These are phyloP conservation scores for Limonium bicolor DNA, from an alignment of 148 eudicot species.

Conservation along the genomic window DNA sequence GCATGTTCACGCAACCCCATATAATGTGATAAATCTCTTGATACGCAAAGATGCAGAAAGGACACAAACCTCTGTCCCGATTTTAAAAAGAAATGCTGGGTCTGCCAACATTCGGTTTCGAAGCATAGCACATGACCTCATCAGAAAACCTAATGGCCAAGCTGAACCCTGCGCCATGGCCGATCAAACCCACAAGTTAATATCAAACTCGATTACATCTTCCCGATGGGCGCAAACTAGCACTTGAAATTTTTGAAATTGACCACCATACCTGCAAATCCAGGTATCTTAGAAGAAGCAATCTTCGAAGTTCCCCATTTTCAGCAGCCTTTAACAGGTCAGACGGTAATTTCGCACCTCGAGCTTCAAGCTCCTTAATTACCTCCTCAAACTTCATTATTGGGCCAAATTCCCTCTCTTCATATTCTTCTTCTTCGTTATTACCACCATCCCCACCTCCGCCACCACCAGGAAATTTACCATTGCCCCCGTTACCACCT, in stretches of 20 bases:
- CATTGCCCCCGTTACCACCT: conserved; percentile 27
- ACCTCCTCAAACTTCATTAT: conserved; percentile 50
- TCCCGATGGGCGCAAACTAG: neutral
- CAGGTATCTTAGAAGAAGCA: conserved; percentile 31
- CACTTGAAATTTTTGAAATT: neutral
- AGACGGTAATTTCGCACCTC: conserved; percentile 33
- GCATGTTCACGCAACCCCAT: neutral
- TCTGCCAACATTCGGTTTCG: conserved; percentile 32
- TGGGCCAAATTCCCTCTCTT: conserved; percentile 42
- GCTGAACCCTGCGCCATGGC: conserved; percentile 16
- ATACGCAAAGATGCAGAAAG: neutral
- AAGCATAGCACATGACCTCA: conserved; percentile 25
- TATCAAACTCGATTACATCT: neutral
- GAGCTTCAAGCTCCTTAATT: conserved; percentile 34
- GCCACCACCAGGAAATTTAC: conserved; percentile 13
- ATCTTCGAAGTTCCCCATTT: conserved; percentile 28
- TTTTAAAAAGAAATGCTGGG: conserved; percentile 28
- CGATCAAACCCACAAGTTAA: neutral
- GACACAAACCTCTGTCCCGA: conserved; percentile 29
- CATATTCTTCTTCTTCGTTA: conserved; percentile 17
- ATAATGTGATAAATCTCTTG: neutral
- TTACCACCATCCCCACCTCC: conserved; percentile 19
- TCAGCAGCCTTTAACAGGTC: conserved; percentile 51
- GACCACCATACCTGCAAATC: conserved; percentile 34
- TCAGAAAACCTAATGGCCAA: conserved; percentile 23